Evolutionary conservation across 371 early-diverging fungal species (phyloP).

Genomic region (Sporodiniella umbellata): DNA sequence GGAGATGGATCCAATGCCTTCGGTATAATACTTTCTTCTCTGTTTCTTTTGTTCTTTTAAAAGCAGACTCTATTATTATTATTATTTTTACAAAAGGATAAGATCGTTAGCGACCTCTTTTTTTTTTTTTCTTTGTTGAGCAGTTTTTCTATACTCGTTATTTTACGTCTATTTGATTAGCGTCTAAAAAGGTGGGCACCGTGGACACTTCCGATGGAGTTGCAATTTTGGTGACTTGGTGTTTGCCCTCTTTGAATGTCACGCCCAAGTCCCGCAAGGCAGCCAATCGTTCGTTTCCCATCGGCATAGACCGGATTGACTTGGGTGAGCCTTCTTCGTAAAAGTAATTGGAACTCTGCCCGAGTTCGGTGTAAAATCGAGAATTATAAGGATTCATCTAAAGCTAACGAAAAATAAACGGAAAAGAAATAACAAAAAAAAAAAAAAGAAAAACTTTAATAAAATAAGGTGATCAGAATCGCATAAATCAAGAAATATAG

Average conservation of each 20-base stretch:
- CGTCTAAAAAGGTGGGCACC: constrained; percentile 41
- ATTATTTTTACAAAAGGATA: no score
- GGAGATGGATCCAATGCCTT: neutral
- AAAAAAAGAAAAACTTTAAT: neutral
- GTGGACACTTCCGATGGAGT: constrained; percentile 34
- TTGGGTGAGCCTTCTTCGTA: constrained; percentile 6
- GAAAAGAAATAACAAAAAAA: neutral
- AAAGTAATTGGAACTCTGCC: neutral
- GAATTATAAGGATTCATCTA: neutral
- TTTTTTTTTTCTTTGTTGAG: no score
- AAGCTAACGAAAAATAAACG: neutral
- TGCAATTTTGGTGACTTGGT: constrained; percentile 37
- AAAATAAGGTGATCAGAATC: no score
- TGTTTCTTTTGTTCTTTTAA: constrained; percentile 1
- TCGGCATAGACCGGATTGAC: constrained; percentile 25
- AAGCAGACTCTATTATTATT: neutral
- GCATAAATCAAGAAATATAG: no score
- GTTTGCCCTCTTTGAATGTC: constrained; percentile 42
- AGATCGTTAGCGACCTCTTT: no score
- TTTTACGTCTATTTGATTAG: constrained; percentile 21
- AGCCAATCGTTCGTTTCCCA: constrained; percentile 30
- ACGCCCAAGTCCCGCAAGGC: constrained; percentile 40
- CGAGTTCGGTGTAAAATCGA: neutral
- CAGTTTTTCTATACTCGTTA: neutral
- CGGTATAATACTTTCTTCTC: neutral